phyloP scores from a whole-genome alignment of 2,329 filamentous ascomycete species.

The Aspergillus clavatus region DNA sequence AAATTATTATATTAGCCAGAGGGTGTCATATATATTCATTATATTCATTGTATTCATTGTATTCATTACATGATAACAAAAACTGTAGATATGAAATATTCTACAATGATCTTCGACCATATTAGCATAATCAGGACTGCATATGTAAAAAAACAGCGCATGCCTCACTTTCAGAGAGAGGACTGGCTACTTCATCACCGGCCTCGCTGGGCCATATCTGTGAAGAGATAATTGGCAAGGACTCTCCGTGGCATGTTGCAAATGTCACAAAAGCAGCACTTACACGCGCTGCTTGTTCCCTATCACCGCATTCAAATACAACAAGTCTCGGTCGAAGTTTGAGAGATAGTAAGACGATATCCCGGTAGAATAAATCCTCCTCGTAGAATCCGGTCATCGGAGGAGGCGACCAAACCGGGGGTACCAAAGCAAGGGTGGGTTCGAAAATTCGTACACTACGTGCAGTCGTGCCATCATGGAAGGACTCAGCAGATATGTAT shows the following conservation, averaged over 20 bases:
- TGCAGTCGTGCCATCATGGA: slow-evolving; percentile 54
- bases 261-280: slow-evolving; percentile 14
- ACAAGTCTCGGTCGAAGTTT: slow-evolving; percentile 23
- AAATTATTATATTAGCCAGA: too few species aligned
- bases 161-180: background rate
- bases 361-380: slow-evolving; percentile 36
- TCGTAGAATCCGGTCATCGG: slow-evolving; percentile 1
- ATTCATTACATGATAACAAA: too few species aligned
- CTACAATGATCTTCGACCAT: too few species aligned
- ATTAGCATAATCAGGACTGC: too few species aligned
- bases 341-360: slow-evolving; percentile 25
- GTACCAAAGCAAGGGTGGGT: slow-evolving; percentile 73
- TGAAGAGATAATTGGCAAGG: background rate
- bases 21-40: too few species aligned
- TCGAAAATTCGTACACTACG: slow-evolving; percentile 78
- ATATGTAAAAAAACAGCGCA: background rate
- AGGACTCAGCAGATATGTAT: slow-evolving; percentile 69
- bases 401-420: slow-evolving; percentile 31
- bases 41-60: too few species aligned
- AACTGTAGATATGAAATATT: too few species aligned
- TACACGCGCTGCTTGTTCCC: slow-evolving; percentile 30
- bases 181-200: background rate
- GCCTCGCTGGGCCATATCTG: background rate
- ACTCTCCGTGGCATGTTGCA: background rate
- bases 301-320: slow-evolving; percentile 37